Evolutionary conservation across 495 filamentous ascomycete species (phyloP).

Genomic region (Ramalina intermedia): DNA sequence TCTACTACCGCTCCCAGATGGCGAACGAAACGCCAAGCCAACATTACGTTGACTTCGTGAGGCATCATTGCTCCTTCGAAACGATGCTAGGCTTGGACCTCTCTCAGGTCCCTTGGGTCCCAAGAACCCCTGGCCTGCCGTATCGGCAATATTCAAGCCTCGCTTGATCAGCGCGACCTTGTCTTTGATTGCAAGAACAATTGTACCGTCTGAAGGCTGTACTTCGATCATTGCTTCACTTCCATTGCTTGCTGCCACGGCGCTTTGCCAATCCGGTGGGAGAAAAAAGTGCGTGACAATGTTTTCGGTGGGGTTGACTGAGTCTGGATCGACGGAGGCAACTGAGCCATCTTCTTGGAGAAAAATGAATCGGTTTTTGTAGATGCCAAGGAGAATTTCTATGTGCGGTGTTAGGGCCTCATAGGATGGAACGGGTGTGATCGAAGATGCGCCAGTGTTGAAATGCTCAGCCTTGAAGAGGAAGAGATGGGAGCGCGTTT

Average conservation of each 20-base stretch:
- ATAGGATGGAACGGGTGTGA: constrained; percentile 4
- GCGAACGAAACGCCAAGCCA: too few relatives aligned
- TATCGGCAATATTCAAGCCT: constrained; percentile 10
- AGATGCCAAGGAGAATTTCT: constrained; percentile 6
- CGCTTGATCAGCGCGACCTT: constrained; percentile 22
- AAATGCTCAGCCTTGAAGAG: not conserved
- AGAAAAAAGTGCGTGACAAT: constrained; percentile 14
- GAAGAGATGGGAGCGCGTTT: too few relatives aligned
- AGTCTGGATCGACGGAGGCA: constrained; percentile 5
- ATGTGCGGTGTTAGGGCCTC: constrained; percentile 9
- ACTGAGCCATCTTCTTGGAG: constrained; percentile 12
- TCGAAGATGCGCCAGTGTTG: not conserved
- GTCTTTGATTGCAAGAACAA: constrained; percentile 14
- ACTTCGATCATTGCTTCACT: constrained; percentile 9
- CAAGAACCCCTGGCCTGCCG: too few relatives aligned
- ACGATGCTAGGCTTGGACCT: too few relatives aligned
- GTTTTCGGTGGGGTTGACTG: not conserved
- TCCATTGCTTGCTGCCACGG: not conserved
- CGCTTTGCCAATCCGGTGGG: constrained; percentile 13
- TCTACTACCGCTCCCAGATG: too few relatives aligned
- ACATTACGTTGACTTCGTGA: too few relatives aligned
- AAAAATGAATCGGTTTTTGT: constrained; percentile 11
- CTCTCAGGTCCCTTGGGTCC: too few relatives aligned
- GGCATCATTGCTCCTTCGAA: too few relatives aligned
- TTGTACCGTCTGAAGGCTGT: constrained; percentile 11